phyloP scores from a whole-genome alignment of 2,329 filamentous ascomycete genomes.

The Microcyclosporella mali region DNA sequence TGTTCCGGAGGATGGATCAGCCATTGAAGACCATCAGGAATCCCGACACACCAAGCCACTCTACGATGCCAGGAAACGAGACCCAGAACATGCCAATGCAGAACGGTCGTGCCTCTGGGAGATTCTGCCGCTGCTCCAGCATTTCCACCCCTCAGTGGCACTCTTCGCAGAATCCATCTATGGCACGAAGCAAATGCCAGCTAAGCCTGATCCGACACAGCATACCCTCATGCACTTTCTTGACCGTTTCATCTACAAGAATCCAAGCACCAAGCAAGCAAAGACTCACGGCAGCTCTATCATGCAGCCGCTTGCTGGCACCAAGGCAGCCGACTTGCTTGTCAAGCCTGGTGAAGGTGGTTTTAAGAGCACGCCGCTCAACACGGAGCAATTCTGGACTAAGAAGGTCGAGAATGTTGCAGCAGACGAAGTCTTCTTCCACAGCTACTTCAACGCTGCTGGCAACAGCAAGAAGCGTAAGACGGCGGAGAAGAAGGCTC shows the following conservation, averaged over 20 bases:
- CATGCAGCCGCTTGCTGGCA: constrained; percentile 83
- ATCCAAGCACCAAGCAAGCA: constrained; percentile 62
- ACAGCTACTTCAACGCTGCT: constrained; percentile 80
- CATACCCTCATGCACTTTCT: constrained; percentile 93
- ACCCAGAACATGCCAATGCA: constrained; percentile 90
- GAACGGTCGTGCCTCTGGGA: constrained; percentile 93
- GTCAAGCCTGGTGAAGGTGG: constrained; percentile 50
- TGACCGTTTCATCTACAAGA: constrained; percentile 97
- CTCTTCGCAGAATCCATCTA: constrained; percentile 72
- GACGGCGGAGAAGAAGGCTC: constrained; percentile 52
- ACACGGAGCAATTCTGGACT: constrained; percentile 84
- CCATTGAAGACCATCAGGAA: constrained; percentile 23
- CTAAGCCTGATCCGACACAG: constrained; percentile 83
- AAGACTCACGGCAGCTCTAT: constrained; percentile 75
- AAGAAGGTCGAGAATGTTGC: constrained; percentile 82
- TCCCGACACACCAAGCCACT: constrained; percentile 26
- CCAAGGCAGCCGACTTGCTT: constrained; percentile 55
- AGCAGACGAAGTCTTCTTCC: constrained; percentile 95
- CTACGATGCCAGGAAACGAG: constrained; percentile 86
- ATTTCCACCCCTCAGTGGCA: constrained; percentile 90
- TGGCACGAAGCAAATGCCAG: constrained; percentile 61
- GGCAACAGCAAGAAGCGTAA: constrained; percentile 50
- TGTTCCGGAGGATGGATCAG: constrained; percentile 51
- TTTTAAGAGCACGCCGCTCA: constrained; percentile 54
- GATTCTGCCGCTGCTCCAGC: constrained; percentile 67